Percentiles rank a stretch among this genome's conserved stretches.
Conservation (phyloP, 495 filamentous ascomycete genomes). For the Penicillium crystallinum region DNA sequence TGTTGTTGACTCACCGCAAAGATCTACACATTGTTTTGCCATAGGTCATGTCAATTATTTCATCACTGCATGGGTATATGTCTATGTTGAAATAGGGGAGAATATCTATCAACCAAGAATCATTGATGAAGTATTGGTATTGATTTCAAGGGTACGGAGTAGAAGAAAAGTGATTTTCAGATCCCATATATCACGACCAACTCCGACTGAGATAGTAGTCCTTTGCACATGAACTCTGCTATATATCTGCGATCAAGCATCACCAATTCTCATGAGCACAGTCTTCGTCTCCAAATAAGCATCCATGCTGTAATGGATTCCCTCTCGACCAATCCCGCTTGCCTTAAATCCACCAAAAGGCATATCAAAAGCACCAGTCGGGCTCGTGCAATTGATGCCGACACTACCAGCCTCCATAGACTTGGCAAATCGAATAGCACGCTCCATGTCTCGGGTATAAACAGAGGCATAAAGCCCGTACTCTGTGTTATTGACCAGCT, state of each 20-base stretch:
- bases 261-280: constrained; percentile 31
- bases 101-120: no score
- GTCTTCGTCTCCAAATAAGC: constrained; percentile 44
- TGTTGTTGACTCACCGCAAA: neutral
- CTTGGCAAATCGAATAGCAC: constrained; percentile 42
- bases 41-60: neutral
- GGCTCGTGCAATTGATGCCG: constrained; percentile 46
- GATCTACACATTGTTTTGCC: neutral
- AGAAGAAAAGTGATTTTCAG: no score
- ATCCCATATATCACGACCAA: no score
- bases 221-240: no score
- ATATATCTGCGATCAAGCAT: no score
- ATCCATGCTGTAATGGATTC: constrained; percentile 37
- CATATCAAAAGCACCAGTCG: constrained; percentile 22
- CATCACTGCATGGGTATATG: no score
- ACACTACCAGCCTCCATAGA: constrained; percentile 48
- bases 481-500: constrained; percentile 37
- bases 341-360: constrained; percentile 52
- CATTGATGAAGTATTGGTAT: no score
- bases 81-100: no score
- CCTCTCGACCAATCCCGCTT: constrained; percentile 45
- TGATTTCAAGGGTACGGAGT: no score
- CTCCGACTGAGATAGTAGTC: no score
- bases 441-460: constrained; percentile 45
- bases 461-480: constrained; percentile 39